phyloP scores from a whole-genome alignment of 2,329 filamentous ascomycete species.

The Paecilomyces niveus region DNA sequence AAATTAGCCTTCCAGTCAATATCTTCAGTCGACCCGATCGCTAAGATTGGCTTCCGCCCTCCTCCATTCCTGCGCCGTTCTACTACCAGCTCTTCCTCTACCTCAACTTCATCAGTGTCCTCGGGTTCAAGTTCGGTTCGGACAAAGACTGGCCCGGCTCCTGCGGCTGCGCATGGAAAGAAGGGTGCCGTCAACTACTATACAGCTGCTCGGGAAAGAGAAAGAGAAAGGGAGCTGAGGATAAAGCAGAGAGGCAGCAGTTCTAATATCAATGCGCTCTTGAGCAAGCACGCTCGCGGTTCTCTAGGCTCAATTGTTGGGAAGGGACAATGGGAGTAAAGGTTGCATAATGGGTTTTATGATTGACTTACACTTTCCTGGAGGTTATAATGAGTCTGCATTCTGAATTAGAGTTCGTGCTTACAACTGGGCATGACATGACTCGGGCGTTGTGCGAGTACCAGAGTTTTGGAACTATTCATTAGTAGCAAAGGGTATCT shows the following conservation, averaged over 20 bases:
- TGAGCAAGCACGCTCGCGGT: conserved; percentile 32
- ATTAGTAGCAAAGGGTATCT: neutral
- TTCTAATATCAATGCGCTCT: conserved; percentile 27
- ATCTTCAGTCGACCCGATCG: conserved; percentile 6
- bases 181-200: conserved; percentile 55
- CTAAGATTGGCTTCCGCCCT: conserved; percentile 25
- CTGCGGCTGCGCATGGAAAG: conserved; percentile 45
- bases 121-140: conserved; percentile 16
- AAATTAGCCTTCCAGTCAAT: conserved; percentile 29
- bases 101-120: conserved; percentile 15
- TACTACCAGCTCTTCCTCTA: conserved; percentile 21
- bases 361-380: neutral
- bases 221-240: conserved; percentile 49
- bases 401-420: neutral
- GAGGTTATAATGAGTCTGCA: neutral
- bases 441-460: neutral
- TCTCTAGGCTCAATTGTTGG: conserved; percentile 29
- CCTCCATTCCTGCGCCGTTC: conserved; percentile 23
- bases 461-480: too few relatives aligned
- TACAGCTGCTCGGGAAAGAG: conserved; percentile 49
- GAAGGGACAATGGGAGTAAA: conserved; percentile 36
- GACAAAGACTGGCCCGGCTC: conserved; percentile 20
- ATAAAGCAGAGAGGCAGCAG: conserved; percentile 40
- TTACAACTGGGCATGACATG: neutral
- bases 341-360: neutral